Base-by-base conservation (phyloP, 1,284 basidiomycete genomes). In the Marasmius sp. region DNA sequence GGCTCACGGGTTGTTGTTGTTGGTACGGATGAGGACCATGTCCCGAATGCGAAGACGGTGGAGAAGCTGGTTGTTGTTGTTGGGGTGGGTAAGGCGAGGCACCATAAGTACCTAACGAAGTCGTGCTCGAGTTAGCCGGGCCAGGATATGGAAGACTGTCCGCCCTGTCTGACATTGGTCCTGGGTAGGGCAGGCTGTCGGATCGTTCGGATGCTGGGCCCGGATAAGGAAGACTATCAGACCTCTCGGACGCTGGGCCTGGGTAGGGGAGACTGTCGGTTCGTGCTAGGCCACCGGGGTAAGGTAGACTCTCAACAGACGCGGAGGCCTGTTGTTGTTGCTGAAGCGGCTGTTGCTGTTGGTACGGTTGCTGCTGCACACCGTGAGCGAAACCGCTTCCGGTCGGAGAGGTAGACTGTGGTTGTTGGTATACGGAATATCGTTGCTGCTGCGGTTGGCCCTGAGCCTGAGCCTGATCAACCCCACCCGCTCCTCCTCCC, bases 391-490 rank as follows among this genome's bases (percentile, higher is more conserved):
- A 27, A 27, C 27, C 11, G 38, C 12, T 55, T 20, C 34, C 53
- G 3, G 36, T 45, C 3, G 38, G 18, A 12, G 41, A 7, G 27
- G 27, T 5, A 2, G 11, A n/a, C 41, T 43, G 41, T 43, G 11
- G 41, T 12, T 12, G 41, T 43, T 47, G 45, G 20, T 47, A 47
- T 2, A 47, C 16, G 3, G 36, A 11, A 18, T 48, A 27, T 18
- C 57, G 54, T 41, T 57, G 60, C 51, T 43, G 50, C 20, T 58
- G 60, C 7, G 54, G 59, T 54, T 57, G 60, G 18, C 38, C 33
- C 45, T 60, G 54, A 20, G 39, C 58, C 14, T 43, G 39, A 12
- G 7, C 51, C 10, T 59, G 61, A 12, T 43, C 48, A 41, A 27
- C 48, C 39, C 37, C 36, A 33, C 18, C 58, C 16, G 48, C 9